Conservation (phyloP, 2,329 filamentous ascomycete species). For the Pyrenophora seminiperda region DNA sequence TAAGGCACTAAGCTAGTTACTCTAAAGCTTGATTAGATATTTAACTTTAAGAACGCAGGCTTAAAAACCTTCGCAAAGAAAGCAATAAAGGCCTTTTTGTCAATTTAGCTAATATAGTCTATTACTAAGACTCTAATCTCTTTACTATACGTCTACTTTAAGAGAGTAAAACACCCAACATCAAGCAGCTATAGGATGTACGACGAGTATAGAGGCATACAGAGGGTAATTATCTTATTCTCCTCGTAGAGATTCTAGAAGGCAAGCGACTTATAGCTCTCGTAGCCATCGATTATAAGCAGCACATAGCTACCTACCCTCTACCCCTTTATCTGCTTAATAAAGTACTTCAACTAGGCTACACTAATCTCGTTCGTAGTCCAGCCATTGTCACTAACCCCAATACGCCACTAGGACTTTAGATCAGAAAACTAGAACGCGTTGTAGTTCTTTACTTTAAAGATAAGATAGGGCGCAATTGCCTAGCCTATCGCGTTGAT, state of each 20-base stretch:
- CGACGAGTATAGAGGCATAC: background rate
- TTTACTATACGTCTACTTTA: constrained; percentile 3
- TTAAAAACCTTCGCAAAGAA: background rate
- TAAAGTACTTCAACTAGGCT: background rate
- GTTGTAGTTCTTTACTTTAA: constrained; percentile 13
- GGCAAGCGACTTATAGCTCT: constrained; percentile 39
- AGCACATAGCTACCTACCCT: constrained; percentile 17
- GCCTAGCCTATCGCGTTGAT: constrained; percentile 16
- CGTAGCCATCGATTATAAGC: constrained; percentile 11
- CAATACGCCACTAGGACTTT: background rate
- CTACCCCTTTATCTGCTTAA: background rate
- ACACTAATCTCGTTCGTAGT: background rate
- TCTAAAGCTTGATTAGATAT: background rate
- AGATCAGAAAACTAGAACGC: constrained; percentile 3
- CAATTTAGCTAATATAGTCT: constrained; percentile 4
- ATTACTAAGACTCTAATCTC: background rate
- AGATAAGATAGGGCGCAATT: constrained; percentile 19
- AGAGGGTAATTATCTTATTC: constrained; percentile 2
- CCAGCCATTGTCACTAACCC: background rate
- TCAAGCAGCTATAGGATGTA: background rate
- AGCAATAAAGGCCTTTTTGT: background rate
- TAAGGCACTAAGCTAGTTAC: background rate
- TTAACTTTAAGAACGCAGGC: background rate
- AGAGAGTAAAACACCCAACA: background rate
- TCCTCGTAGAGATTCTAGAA: constrained; percentile 36